Percentiles rank a stretch among this genome's conserved stretches.
Evolutionary conservation across 2,329 filamentous ascomycete species (phyloP).

Genomic region (Apiospora marii): DNA sequence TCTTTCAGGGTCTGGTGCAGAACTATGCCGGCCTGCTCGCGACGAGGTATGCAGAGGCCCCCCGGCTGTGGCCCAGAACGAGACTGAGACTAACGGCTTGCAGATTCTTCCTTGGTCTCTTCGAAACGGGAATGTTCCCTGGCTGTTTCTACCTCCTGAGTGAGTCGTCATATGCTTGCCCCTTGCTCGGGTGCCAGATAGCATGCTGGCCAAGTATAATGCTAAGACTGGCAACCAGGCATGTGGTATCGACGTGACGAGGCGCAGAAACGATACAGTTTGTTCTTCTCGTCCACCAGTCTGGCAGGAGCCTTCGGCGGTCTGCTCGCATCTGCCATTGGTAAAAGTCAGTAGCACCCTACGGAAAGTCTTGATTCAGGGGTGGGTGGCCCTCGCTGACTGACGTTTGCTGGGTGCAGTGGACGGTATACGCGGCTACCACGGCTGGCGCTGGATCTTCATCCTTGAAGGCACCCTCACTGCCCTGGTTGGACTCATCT

Average conservation of each 20-base stretch:
- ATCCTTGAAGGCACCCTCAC: slow-evolving; percentile 72
- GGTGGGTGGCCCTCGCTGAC: slow-evolving; percentile 25
- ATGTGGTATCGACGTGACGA: slow-evolving; percentile 92
- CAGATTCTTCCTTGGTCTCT: slow-evolving; percentile 54
- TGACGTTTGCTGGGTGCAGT: slow-evolving; percentile 47
- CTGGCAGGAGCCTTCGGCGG: slow-evolving; percentile 87
- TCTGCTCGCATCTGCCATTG: slow-evolving; percentile 83
- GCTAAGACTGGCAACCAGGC: slow-evolving; percentile 46
- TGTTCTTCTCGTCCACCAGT: slow-evolving; percentile 89
- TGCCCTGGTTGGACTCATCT: slow-evolving; percentile 51
- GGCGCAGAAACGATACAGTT: slow-evolving; percentile 89
- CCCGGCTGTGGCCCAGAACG: too few relatives aligned
- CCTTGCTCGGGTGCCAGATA: neutral
- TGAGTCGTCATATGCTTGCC: slow-evolving; percentile 62
- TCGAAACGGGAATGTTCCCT: slow-evolving; percentile 80
- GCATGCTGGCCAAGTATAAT: neutral
- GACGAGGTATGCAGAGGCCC: slow-evolving; percentile 75
- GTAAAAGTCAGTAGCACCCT: slow-evolving; percentile 61
- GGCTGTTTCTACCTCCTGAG: slow-evolving; percentile 72
- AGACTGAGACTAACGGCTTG: neutral
- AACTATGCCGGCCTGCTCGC: slow-evolving; percentile 81
- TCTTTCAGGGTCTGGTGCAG: slow-evolving; percentile 78
- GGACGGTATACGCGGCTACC: slow-evolving; percentile 72
- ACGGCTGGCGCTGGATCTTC: slow-evolving; percentile 84
- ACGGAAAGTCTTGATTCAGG: slow-evolving; percentile 33